Conservation (phyloP, 1,284 basidiomycete species). For the Malassezia slooffiae region DNA sequence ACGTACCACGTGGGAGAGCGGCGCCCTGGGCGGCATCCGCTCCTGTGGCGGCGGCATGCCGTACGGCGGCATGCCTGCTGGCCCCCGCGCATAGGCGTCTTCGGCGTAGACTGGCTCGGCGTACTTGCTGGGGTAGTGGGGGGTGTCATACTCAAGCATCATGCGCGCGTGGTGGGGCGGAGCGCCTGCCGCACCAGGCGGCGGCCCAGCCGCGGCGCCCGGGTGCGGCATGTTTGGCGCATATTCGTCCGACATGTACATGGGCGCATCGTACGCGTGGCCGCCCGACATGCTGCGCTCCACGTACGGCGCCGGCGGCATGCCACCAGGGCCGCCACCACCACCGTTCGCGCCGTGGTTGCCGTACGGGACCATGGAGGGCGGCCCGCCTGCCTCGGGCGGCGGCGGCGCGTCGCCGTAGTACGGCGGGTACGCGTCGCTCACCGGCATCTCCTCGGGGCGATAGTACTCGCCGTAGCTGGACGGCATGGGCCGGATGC, state of each 20-base stretch:
- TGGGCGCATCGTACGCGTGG: neutral
- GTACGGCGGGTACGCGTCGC: constrained; percentile 6
- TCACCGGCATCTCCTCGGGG: constrained; percentile 2
- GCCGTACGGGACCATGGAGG: neutral
- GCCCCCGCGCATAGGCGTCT: neutral
- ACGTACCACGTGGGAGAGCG: constrained; percentile 3
- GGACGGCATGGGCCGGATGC: constrained; percentile 19
- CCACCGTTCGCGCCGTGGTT: neutral
- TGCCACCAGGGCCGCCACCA: no score
- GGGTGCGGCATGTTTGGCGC: no score
- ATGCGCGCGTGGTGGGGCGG: no score
- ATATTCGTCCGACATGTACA: neutral
- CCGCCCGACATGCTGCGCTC: no score
- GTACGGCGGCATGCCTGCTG: neutral
- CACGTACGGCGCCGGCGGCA: no score
- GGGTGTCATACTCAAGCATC: no score
- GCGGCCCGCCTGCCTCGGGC: neutral
- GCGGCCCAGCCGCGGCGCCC: no score
- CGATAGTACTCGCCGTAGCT: constrained; percentile 3
- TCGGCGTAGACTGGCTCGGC: neutral
- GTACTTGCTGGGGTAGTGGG: no score
- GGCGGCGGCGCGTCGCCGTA: no score
- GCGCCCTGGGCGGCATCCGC: neutral
- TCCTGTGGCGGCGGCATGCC: neutral
- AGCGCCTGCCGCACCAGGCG: no score